A percentile compares a stretch with the other conserved stretches of the same genome.
phyloP scores from a whole-genome alignment of 768 basidiomycete genomes.

The Rhodosporidiobolus sp. region DNA sequence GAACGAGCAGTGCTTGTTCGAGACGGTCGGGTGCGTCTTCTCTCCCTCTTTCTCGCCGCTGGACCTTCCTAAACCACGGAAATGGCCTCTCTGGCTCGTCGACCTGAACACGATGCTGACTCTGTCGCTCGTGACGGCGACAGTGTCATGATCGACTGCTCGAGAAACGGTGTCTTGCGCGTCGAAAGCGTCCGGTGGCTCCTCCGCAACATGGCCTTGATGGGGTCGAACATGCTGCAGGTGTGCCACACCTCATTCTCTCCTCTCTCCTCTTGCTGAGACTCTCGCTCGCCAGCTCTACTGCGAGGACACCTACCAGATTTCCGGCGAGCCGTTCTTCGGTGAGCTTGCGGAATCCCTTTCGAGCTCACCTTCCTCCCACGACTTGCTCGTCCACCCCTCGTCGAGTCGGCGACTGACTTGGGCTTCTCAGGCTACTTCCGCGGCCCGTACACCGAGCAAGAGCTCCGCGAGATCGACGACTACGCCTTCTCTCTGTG shows the following conservation, averaged over 20 bases:
- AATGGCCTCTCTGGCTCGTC: too few relatives aligned
- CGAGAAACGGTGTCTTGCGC: slow-evolving; percentile 40
- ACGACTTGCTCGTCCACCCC: too few relatives aligned
- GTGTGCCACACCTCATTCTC: not conserved
- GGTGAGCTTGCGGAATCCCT: slow-evolving; percentile 10
- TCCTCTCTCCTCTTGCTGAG: not conserved
- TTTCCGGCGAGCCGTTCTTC: slow-evolving; percentile 42
- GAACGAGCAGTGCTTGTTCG: slow-evolving; percentile 39
- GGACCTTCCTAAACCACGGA: too few relatives aligned
- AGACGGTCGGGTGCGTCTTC: slow-evolving; percentile 37
- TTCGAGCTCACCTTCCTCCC: not conserved
- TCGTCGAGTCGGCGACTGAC: not conserved
- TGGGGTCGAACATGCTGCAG: slow-evolving; percentile 41
- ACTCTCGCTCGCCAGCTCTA: slow-evolving; percentile 8
- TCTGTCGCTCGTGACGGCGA: too few relatives aligned
- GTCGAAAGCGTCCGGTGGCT: slow-evolving; percentile 33
- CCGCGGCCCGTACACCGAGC: slow-evolving; percentile 35
- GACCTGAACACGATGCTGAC: too few relatives aligned
- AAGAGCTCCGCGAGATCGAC: slow-evolving; percentile 40
- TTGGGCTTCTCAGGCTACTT: slow-evolving; percentile 40
- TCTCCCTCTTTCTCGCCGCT: not conserved
- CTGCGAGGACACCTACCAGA: slow-evolving; percentile 42
- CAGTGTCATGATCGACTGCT: slow-evolving; percentile 44
- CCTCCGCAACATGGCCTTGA: slow-evolving; percentile 33
- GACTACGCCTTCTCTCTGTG: slow-evolving; percentile 41